Evolutionary conservation across 2,329 filamentous ascomycete genomes (phyloP).

Genomic region (Ophiocordyceps camponoti-leonardi): DNA sequence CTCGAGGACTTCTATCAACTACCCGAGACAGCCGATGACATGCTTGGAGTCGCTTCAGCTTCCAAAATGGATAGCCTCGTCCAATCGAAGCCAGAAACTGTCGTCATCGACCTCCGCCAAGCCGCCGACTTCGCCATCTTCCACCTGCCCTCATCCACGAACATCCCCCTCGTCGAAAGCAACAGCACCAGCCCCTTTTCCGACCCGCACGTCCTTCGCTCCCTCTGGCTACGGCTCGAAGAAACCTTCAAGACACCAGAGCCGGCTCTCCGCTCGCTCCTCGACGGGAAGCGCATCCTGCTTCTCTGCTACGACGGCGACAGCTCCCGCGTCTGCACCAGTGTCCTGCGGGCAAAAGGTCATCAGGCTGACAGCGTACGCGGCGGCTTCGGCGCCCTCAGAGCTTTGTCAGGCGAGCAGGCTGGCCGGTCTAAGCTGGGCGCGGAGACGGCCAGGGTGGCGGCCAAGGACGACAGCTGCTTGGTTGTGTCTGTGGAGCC

Average conservation of each 20-base stretch:
- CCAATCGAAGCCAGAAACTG: conserved; percentile 9
- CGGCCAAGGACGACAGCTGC: background rate
- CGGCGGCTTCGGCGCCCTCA: conserved; percentile 17
- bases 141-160: conserved; percentile 25
- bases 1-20: conserved; percentile 15
- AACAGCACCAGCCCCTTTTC: conserved; percentile 26
- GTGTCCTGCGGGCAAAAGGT: conserved; percentile 32
- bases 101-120: conserved; percentile 27
- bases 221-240: conserved; percentile 30
- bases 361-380: conserved; percentile 26
- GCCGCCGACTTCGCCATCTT: conserved; percentile 21
- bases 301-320: conserved; percentile 37
- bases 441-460: background rate
- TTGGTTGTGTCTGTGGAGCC: background rate
- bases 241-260: conserved; percentile 17
- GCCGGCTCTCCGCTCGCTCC: conserved; percentile 5
- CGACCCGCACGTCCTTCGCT: conserved; percentile 21
- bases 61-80: conserved; percentile 3
- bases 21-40: conserved; percentile 3
- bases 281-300: conserved; percentile 19
- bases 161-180: conserved; percentile 22
- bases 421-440: background rate
- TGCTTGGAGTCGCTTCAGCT: conserved; percentile 2
- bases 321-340: conserved; percentile 33
- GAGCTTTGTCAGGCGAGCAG: background rate